phyloP scores from a whole-genome alignment of 495 filamentous ascomycete genomes.

The Daldinia childiae region DNA sequence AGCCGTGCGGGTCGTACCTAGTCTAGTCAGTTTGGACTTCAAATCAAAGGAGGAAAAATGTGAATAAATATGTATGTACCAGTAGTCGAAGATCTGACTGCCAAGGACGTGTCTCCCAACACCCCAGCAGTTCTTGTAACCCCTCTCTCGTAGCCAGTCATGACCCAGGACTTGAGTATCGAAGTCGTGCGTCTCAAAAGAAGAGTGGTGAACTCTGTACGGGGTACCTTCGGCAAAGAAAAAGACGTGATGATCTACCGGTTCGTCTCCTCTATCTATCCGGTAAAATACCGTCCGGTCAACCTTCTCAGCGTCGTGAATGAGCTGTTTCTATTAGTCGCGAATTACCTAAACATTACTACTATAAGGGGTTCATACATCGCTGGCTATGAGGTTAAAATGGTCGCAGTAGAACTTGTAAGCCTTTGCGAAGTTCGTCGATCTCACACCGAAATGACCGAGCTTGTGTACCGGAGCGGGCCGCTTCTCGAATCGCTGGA shows the following conservation, averaged over 20 bases:
- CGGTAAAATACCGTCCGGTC: conserved; percentile 71
- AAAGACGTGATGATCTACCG: conserved; percentile 77
- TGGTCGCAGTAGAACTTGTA: conserved; percentile 69
- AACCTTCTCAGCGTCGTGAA: conserved; percentile 60
- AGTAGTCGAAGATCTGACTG: conserved; percentile 76
- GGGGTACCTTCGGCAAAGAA: conserved; percentile 69
- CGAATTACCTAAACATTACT: not conserved
- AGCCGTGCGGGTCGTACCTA: conserved; percentile 68
- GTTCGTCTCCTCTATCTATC: conserved; percentile 66
- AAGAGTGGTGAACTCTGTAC: conserved; percentile 74
- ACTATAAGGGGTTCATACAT: conserved; percentile 46
- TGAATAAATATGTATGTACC: conserved; percentile 50
- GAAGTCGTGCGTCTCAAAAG: conserved; percentile 80
- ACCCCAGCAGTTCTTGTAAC: conserved; percentile 76
- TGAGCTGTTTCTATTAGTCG: conserved; percentile 35
- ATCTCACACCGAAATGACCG: conserved; percentile 75
- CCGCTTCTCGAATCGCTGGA: conserved; percentile 66
- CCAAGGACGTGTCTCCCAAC: conserved; percentile 75
- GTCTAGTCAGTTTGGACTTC: not conserved
- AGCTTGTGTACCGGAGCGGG: conserved; percentile 78
- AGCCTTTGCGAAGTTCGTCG: conserved; percentile 65
- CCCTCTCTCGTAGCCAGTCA: conserved; percentile 71
- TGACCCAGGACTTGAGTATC: conserved; percentile 79
- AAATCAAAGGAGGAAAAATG: not conserved
- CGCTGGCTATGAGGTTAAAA: conserved; percentile 73